These are phyloP conservation scores for Macrotyloma uniflorum DNA, from an alignment of 306 rosid species.

Conservation along the genomic window DNA sequence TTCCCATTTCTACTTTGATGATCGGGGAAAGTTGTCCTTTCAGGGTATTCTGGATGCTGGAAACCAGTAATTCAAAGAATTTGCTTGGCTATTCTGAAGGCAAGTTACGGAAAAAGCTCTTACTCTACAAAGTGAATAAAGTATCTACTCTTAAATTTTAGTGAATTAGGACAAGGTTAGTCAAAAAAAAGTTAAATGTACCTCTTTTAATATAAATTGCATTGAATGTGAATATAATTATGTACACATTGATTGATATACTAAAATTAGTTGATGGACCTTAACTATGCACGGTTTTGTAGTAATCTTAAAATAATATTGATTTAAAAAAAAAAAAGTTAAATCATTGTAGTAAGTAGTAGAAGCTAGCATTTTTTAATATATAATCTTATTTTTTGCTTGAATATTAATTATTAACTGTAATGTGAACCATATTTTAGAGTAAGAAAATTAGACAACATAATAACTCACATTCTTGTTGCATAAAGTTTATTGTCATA, in stretches of 20 bases:
- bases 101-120: background rate
- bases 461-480: too few species aligned
- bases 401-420: too few species aligned
- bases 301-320: too few species aligned
- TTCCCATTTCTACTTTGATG: conserved; percentile 34
- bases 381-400: too few species aligned
- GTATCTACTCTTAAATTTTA: background rate
- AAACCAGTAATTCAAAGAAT: conserved; percentile 29
- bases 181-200: background rate
- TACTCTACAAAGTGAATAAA: background rate
- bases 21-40: conserved; percentile 37
- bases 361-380: too few species aligned
- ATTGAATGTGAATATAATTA: background rate
- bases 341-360: too few species aligned
- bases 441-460: too few species aligned
- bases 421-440: too few species aligned
- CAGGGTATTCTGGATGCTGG: conserved; percentile 86
- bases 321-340: too few species aligned
- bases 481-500: too few species aligned
- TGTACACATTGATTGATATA: background rate
- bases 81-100: conserved; percentile 13
- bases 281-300: too few species aligned
- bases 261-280: background rate
- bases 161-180: background rate
- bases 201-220: background rate